A percentile compares a stretch with the other conserved stretches of the same genome.
These are phyloP conservation scores for Russula olivacea DNA, from an alignment of 768 basidiomycete genomes.

Conservation along the genomic window DNA sequence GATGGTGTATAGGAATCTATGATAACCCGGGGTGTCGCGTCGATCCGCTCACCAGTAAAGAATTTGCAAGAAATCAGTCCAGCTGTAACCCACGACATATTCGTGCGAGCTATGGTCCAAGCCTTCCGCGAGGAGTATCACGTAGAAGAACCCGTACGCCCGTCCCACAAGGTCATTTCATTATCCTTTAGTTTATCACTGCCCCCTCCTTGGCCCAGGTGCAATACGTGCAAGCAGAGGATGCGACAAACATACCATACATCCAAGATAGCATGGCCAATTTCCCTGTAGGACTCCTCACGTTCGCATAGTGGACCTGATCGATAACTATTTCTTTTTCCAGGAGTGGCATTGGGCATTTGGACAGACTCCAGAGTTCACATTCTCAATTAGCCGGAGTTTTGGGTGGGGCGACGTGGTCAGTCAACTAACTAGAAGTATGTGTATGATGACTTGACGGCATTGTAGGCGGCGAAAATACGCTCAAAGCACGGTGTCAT, in stretches of 20 bases:
- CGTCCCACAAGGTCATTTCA: neutral
- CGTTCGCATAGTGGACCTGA: neutral
- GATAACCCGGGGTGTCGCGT: constrained; percentile 79
- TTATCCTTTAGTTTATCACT: neutral
- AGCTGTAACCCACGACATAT: constrained; percentile 57
- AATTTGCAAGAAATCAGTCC: constrained; percentile 60
- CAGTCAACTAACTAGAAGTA: constrained; percentile 25
- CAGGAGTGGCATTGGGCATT: constrained; percentile 93
- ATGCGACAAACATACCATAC: constrained; percentile 49
- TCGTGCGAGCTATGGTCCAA: constrained; percentile 58
- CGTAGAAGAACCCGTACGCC: constrained; percentile 34
- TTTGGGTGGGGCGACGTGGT: constrained; percentile 41
- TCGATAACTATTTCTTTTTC: neutral
- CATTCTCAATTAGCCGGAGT: constrained; percentile 43
- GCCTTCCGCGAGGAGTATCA: constrained; percentile 62
- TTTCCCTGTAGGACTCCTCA: constrained; percentile 47
- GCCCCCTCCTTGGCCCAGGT: neutral
- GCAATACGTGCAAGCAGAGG: constrained; percentile 32
- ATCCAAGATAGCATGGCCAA: constrained; percentile 68
- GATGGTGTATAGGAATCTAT: constrained; percentile 54
- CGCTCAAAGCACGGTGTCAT: constrained; percentile 64
- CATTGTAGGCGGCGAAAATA: constrained; percentile 41
- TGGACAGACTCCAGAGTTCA: constrained; percentile 93
- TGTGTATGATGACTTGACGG: constrained; percentile 8
- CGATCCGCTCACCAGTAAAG: constrained; percentile 87